These are phyloP conservation scores for Scheffersomyces insectosa DNA, from an alignment of 1,139 yeast genomes.

Conservation along the genomic window DNA sequence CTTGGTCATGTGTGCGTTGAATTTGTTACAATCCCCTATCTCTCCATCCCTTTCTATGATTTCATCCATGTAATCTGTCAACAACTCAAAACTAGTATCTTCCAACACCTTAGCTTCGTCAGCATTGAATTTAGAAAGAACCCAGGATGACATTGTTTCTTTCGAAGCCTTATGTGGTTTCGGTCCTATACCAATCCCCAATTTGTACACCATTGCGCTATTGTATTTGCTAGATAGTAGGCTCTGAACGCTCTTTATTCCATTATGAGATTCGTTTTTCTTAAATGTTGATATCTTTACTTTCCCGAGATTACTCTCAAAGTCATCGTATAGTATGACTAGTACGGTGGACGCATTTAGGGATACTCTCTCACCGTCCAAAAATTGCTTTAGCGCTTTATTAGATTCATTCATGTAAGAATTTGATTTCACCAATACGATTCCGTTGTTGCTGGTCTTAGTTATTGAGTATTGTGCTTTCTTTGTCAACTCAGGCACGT, in stretches of 20 bases:
- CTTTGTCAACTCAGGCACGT: constrained; percentile 24
- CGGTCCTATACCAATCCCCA: constrained; percentile 49
- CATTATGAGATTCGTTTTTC: constrained; percentile 45
- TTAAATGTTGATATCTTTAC: constrained; percentile 30
- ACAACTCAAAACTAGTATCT: constrained; percentile 1
- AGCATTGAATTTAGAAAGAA: constrained; percentile 28
- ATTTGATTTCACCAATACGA: constrained; percentile 38
- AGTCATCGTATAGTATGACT: constrained; percentile 39
- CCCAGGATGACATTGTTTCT: constrained; percentile 44
- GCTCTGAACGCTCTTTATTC: constrained; percentile 29
- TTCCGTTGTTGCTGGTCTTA: constrained; percentile 14
- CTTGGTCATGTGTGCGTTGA: constrained; percentile 5
- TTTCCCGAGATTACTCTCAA: constrained; percentile 32
- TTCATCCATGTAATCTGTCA: constrained; percentile 9
- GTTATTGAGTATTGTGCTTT: constrained; percentile 26
- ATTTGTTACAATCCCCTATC: constrained; percentile 11
- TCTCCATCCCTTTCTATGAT: constrained; percentile 9
- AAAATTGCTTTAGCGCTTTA: constrained; percentile 28
- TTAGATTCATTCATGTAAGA: constrained; percentile 44
- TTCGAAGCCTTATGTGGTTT: constrained; percentile 37
- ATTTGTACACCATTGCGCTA: constrained; percentile 21
- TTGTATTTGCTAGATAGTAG: not conserved
- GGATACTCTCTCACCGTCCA: constrained; percentile 13
- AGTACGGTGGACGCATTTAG: constrained; percentile 18
- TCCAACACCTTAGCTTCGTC: constrained; percentile 10